Evolutionary conservation across 2,329 filamentous ascomycete genomes (phyloP), one percentile per base, ranked within the genome.

Genomic region (Fusarium sp.): DNA sequence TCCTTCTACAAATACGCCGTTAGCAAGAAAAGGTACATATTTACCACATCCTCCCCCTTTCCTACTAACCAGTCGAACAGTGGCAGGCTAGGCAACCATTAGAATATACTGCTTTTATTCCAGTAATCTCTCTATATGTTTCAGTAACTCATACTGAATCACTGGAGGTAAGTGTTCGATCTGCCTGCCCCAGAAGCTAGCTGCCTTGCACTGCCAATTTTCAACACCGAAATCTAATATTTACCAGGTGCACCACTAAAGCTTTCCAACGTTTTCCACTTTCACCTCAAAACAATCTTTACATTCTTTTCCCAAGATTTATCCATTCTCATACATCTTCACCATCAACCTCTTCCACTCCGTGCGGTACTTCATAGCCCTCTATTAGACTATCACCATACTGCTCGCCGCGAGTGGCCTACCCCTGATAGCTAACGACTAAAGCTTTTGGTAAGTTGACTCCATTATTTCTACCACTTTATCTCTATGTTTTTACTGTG

Each of bases 161-260:
- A 61, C 47, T 43, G 40, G 2, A n/a, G 6, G 15, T n/a, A 4
- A 38, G 20, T 32, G 9, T 46, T 32, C 40, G 2, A 27, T 44
- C 49, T 10, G 46, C 55, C 25, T 54, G 6, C 15, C 15, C 22
- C 12, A 27, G 13, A 18, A 47, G 53, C 5, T 22, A 13, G 27
- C 20, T 11, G 8, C 32, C 8, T 41, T 8, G 11, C 10, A 51
- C 52, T 41, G 41, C 44, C 7, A 38, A n/a, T 15, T 8, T 18
- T n/a, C 38, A 67, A 54, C 55, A 58, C 51, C 0, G 1, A 18
- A 57, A 27, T 18, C 29, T 15, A 32, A 22, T 38, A 46, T 56
- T 46, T 38, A n/a, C 20, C 24, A 51, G 41, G 67, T 58, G 59
- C 5, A 61, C 29, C 15, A 1, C 30, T 1, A 5, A 66, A 69